phyloP scores from a whole-genome alignment of 1,284 basidiomycete species.

The Boletus chippewaensis region DNA sequence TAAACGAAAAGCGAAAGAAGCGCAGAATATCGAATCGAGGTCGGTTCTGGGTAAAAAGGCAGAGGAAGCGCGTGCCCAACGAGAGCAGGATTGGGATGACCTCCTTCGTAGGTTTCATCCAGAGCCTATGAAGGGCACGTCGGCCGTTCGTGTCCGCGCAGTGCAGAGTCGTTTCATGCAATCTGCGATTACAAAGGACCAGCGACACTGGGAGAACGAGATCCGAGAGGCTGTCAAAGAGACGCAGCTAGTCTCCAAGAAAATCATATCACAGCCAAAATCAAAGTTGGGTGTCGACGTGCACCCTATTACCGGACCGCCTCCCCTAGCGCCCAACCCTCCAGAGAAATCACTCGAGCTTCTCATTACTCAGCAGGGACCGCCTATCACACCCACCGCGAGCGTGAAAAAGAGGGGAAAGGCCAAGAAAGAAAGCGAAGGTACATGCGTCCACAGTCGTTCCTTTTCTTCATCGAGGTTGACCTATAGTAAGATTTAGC shows the following conservation, averaged over 20 bases:
- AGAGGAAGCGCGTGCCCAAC: conserved; percentile 45
- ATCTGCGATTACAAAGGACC: conserved; percentile 44
- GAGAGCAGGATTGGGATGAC: conserved; percentile 58
- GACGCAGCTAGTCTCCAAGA: conserved; percentile 43
- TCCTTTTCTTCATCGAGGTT: background rate
- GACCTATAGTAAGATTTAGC: conserved; percentile 18
- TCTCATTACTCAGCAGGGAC: conserved; percentile 53
- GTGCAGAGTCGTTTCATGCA: conserved; percentile 52
- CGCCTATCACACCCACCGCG: conserved; percentile 29
- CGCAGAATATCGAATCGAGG: conserved; percentile 40
- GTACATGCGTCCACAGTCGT: conserved; percentile 17
- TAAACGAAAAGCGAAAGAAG: conserved; percentile 29
- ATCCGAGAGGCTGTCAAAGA: conserved; percentile 51
- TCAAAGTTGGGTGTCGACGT: conserved; percentile 19
- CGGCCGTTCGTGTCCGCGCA: conserved; percentile 45
- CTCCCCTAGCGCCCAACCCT: conserved; percentile 37
- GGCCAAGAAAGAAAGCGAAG: conserved; percentile 33
- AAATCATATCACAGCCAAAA: conserved; percentile 30
- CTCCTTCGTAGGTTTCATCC: conserved; percentile 51
- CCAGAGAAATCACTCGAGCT: conserved; percentile 49
- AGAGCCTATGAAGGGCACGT: conserved; percentile 41
- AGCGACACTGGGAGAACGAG: conserved; percentile 55
- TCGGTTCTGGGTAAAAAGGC: conserved; percentile 50
- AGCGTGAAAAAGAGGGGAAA: conserved; percentile 35
- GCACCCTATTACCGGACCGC: conserved; percentile 25